Evolutionary conservation across 192 early-diverging fungal genomes (phyloP), one percentile per base, ranked within the genome.

Genomic region (Backusella liffmaniae): DNA sequence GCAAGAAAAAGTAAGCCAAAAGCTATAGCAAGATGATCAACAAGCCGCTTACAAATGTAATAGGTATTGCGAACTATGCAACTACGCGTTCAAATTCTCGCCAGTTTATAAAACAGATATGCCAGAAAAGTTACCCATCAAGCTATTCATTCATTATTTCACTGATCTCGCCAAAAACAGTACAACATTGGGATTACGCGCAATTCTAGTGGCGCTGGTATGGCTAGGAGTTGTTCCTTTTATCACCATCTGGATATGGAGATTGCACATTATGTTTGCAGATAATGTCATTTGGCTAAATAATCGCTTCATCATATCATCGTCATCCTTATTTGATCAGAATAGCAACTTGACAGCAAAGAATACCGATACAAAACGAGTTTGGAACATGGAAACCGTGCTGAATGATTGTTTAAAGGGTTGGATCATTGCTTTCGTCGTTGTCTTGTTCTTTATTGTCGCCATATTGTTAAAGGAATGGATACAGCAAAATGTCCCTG

Each of bases 1-100:
- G 91, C 77, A 88, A 90, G 81, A 96, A 95, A 80, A 90, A 85
- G 88, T 90, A 86, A 72, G 53, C 18, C 32, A 42, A 39, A 12
- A 23, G 32, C 0, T 3, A 32, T 32, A 34, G 18, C 37, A 36
- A 46, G 5, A 44, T n/a, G 9, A n/a, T n/a, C 7, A 29, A 66
- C 8, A 42, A 21, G 8, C 18, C 8, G 29, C 23, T 53, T n/a
- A 44, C 18, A 30, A 18, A 65, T 36, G 36, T 66, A 59, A 36
- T 72, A 89, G 87, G 81, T 85, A 90, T 77, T 99, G 97, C 83
- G 97, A 99, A 79, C 88, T 99, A 12, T 99, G 97, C 84, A 92
- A 93, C 32, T 87, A 97, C 82, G 82, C 88, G 30, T 99, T 93
- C 80, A 81, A 85, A 46, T 99, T 99, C 70, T 91, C 95, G 30